Evolutionary conservation across 2,329 filamentous ascomycete genomes (phyloP), one percentile per base, ranked within the genome.

Genomic region (Colletotrichum gigasporum): DNA sequence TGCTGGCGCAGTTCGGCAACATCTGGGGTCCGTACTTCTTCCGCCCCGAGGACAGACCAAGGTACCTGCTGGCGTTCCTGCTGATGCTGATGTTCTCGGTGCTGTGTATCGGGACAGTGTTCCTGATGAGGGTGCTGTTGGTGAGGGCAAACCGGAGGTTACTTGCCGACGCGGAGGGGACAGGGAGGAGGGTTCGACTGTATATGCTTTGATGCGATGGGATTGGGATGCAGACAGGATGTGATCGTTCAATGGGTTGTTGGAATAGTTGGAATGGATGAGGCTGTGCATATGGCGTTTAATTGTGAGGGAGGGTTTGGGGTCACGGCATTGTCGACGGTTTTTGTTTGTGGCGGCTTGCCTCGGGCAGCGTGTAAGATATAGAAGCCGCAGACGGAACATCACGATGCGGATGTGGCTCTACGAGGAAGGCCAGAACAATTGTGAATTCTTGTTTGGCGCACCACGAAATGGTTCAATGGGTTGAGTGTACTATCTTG

Each of bases 21-120:
- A 73, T 81, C n/a, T 76, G 74, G 56, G 77, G 73, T 1, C 78
- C 78, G 1, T 81, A 79, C 55, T 75, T 80, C 56, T 80, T 79
- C 65, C 63, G 70, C 0, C 66, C 69, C 0, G 67, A 59, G 20
- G 72, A 76, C 12, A 67, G 57, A 0, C 75, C 75, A 3, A 66
- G 74, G 0, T 77, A 75, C 28, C 56, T 69, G 0, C 71, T 67
- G 56, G 74, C 70, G 8, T 76, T 73, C 63, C 69, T 73, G 24
- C 16, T 72, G 47, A 64, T 67, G 64, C 44, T 64, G 30, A 30
- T 45, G 24, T 66, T 59, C 14, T 64, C 64, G 12, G 34, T 12
- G 8, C 12, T 64, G 1, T 54, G 53, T 7, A 51, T 60, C 30
- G 60, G 54, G 18, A 52, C 44, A 28, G 55, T 59, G 12, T 50